Evolutionary conservation across 2,329 filamentous ascomycete species (phyloP).

Genomic region (Aspergillus pseudoterreus): DNA sequence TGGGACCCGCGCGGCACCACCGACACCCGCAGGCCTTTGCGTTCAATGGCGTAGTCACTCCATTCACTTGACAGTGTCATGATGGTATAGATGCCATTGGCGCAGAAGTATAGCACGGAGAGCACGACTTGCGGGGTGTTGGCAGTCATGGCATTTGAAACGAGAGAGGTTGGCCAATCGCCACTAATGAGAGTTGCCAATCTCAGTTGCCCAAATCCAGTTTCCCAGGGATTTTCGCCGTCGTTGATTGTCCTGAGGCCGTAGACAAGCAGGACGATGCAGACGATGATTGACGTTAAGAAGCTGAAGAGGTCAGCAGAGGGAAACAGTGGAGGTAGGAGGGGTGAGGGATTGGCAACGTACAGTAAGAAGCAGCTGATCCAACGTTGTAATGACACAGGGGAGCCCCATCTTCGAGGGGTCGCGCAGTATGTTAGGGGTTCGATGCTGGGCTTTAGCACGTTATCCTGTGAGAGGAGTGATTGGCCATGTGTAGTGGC

Average conservation of each 20-base stretch:
- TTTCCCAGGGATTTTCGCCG: too few relatives aligned
- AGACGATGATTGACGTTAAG: too few relatives aligned
- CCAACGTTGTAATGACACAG: neutral
- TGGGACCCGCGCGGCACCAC: conserved; percentile 35
- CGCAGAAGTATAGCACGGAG: conserved; percentile 33
- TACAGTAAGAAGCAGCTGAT: neutral
- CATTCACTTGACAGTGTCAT: conserved; percentile 51
- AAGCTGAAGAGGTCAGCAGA: too few relatives aligned
- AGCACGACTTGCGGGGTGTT: conserved; percentile 35
- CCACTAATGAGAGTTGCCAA: too few relatives aligned
- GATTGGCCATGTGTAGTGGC: conserved; percentile 21
- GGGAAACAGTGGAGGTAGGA: too few relatives aligned
- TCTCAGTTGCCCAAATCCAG: too few relatives aligned
- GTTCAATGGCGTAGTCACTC: conserved; percentile 34
- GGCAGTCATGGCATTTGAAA: conserved; percentile 22
- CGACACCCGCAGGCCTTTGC: conserved; percentile 44
- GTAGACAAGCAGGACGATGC: too few relatives aligned
- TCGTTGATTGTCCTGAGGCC: conserved; percentile 3
- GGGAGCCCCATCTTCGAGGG: neutral
- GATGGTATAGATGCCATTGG: conserved; percentile 39
- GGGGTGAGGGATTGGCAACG: too few relatives aligned
- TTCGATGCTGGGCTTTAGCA: neutral
- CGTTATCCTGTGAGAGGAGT: conserved; percentile 13
- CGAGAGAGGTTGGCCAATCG: conserved; percentile 5
- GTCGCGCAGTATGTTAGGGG: neutral